Evolutionary conservation across 306 rosid genomes (phyloP).

Genomic region (Casuarina cunninghamiana): DNA sequence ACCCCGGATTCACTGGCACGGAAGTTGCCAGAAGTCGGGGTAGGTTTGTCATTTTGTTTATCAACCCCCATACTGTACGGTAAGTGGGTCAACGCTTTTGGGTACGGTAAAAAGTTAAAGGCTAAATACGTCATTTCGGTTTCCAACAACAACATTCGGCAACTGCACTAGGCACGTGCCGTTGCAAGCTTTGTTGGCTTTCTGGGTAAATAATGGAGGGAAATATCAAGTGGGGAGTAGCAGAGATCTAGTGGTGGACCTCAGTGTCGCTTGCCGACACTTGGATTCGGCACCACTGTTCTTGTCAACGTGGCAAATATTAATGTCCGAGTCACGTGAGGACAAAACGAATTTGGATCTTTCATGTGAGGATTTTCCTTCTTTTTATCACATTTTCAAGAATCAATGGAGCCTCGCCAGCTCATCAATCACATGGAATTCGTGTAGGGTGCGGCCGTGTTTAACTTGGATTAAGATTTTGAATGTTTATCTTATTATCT

Average conservation of each 20-base stretch:
- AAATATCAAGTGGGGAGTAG: constrained; percentile 9
- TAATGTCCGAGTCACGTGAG: constrained; percentile 37
- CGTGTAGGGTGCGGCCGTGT: constrained; percentile 28
- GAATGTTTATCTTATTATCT: background rate
- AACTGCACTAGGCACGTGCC: constrained; percentile 51
- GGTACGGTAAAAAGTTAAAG: background rate
- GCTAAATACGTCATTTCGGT: constrained; percentile 9
- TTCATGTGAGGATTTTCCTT: constrained; percentile 13
- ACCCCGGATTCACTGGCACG: background rate
- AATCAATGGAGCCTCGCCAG: constrained; percentile 29
- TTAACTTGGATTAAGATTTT: background rate
- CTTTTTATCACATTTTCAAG: background rate
- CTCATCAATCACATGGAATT: constrained; percentile 27
- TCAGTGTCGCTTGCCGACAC: constrained; percentile 61
- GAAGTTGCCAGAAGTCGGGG: constrained; percentile 21
- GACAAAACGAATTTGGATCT: background rate
- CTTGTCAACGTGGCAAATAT: constrained; percentile 39
- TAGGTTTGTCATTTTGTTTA: constrained; percentile 34
- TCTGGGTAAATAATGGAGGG: background rate
- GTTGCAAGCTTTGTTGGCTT: constrained; percentile 19
- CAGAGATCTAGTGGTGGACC: constrained; percentile 36
- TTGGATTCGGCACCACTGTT: constrained; percentile 29
- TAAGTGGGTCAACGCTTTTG: background rate
- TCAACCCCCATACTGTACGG: constrained; percentile 27
- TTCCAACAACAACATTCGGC: background rate